Percentiles rank a stretch among this genome's conserved stretches.
Conservation (phyloP, 1,139 yeast genomes). For the Candida sojae region DNA sequence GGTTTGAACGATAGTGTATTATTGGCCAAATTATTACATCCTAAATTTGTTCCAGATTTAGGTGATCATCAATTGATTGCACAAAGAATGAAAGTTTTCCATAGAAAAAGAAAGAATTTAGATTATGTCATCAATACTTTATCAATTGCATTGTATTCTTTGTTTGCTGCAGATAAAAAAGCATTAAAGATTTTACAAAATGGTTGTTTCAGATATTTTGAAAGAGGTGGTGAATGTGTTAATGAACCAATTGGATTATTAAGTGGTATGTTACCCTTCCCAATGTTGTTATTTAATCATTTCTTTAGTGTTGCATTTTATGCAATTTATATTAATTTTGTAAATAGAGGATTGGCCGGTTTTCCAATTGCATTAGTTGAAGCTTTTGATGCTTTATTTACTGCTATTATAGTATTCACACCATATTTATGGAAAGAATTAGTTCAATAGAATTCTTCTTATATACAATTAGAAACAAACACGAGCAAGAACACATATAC, state of each 20-base stretch:
- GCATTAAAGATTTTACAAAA: slow-evolving; percentile 70
- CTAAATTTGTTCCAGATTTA: slow-evolving; percentile 58
- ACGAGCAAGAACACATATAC: too few relatives aligned
- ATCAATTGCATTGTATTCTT: slow-evolving; percentile 84
- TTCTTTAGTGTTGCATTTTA: slow-evolving; percentile 91
- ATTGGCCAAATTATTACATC: slow-evolving; percentile 60
- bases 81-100: slow-evolving; percentile 64
- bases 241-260: slow-evolving; percentile 80
- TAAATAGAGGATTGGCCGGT: slow-evolving; percentile 62
- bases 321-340: slow-evolving; percentile 70
- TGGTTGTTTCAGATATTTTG: slow-evolving; percentile 89
- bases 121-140: slow-evolving; percentile 87
- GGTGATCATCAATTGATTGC: slow-evolving; percentile 56
- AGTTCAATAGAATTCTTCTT: slow-evolving; percentile 14
- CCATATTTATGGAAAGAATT: slow-evolving; percentile 67
- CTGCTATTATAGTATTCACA: slow-evolving; percentile 78
- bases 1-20: slow-evolving; percentile 86
- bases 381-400: slow-evolving; percentile 64
- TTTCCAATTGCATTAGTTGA: slow-evolving; percentile 75
- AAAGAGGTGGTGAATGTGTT: slow-evolving; percentile 80
- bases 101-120: slow-evolving; percentile 71
- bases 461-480: too few relatives aligned
- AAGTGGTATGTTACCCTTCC: slow-evolving; percentile 78
- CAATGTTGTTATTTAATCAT: slow-evolving; percentile 74
- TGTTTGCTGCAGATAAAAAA: slow-evolving; percentile 82